A percentile compares a stretch with the other conserved stretches of the same genome.
Conservation (phyloP, 495 filamentous ascomycete genomes). For the Penicillium samsonianum region DNA sequence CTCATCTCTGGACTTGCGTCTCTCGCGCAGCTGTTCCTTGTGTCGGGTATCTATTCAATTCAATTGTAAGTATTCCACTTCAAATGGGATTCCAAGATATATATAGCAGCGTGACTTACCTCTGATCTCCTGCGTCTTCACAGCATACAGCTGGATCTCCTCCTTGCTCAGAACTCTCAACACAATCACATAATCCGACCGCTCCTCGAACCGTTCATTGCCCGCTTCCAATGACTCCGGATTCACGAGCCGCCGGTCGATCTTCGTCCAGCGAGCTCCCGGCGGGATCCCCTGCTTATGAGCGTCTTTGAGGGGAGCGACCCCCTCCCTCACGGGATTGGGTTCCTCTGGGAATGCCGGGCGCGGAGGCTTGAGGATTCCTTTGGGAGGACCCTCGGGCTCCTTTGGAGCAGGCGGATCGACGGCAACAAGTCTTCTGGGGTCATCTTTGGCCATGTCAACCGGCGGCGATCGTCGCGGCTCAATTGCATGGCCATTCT, state of each 20-base stretch:
- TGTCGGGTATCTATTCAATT: conserved; percentile 34
- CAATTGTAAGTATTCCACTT: conserved; percentile 13
- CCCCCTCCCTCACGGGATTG: conserved; percentile 79
- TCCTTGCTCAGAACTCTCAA: conserved; percentile 75
- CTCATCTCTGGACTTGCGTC: conserved; percentile 36
- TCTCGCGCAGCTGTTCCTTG: conserved; percentile 39
- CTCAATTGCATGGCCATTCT: conserved; percentile 17
- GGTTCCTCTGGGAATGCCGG: conserved; percentile 78
- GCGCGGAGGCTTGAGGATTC: conserved; percentile 71
- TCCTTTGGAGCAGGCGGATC: conserved; percentile 38
- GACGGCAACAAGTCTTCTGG: conserved; percentile 32
- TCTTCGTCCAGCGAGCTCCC: conserved; percentile 86
- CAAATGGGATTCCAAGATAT: not conserved
- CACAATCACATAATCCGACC: conserved; percentile 82
- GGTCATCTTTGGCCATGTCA: conserved; percentile 27
- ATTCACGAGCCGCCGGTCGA: conserved; percentile 79
- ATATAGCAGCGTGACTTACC: conserved; percentile 50
- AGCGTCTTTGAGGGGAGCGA: conserved; percentile 81
- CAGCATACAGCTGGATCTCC: conserved; percentile 78
- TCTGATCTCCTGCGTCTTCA: conserved; percentile 73
- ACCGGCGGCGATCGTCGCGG: conserved; percentile 13
- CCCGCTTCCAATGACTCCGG: conserved; percentile 74
- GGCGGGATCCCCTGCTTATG: conserved; percentile 71
- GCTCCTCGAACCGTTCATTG: conserved; percentile 79
- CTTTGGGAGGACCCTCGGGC: conserved; percentile 54